Evolutionary conservation across 78 protist species (phyloP).

Genomic region (Dictyostelium purpureum): DNA sequence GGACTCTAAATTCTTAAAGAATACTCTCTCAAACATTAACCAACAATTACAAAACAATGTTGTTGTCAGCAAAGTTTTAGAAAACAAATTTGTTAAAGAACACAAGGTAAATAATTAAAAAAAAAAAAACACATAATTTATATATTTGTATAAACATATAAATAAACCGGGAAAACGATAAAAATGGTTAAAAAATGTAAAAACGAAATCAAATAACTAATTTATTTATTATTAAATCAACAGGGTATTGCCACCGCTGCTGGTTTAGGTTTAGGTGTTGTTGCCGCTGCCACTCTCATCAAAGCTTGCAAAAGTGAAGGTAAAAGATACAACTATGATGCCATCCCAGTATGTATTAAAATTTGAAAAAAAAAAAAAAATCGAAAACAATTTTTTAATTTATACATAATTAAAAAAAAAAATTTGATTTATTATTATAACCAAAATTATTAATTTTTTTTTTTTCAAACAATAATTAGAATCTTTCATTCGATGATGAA

Average conservation of each 20-base stretch:
- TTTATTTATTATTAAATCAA: too few relatives aligned
- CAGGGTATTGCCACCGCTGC: constrained; percentile 48
- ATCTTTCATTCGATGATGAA: constrained; percentile 49
- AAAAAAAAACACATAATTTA: too few relatives aligned
- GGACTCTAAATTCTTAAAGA: constrained; percentile 28
- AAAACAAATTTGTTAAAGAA: constrained; percentile 57
- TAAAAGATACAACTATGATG: constrained; percentile 59
- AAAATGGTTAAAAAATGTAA: too few relatives aligned
- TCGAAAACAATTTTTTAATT: background rate
- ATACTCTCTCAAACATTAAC: constrained; percentile 2
- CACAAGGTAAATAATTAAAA: too few relatives aligned
- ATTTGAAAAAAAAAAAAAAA: background rate
- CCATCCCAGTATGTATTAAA: constrained; percentile 65
- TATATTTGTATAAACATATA: too few relatives aligned
- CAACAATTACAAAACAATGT: constrained; percentile 16
- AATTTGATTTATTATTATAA: background rate
- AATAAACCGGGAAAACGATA: too few relatives aligned
- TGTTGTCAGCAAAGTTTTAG: constrained; percentile 52
- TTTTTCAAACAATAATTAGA: background rate
- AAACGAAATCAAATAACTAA: too few relatives aligned
- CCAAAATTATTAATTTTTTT: background rate
- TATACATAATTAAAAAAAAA: background rate
- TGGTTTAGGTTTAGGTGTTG: constrained; percentile 52
- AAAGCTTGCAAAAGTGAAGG: constrained; percentile 24
- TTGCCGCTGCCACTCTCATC: constrained; percentile 44